These are phyloP conservation scores for Penicillium sp. DNA, from an alignment of 2,329 filamentous ascomycete species.

Conservation along the genomic window DNA sequence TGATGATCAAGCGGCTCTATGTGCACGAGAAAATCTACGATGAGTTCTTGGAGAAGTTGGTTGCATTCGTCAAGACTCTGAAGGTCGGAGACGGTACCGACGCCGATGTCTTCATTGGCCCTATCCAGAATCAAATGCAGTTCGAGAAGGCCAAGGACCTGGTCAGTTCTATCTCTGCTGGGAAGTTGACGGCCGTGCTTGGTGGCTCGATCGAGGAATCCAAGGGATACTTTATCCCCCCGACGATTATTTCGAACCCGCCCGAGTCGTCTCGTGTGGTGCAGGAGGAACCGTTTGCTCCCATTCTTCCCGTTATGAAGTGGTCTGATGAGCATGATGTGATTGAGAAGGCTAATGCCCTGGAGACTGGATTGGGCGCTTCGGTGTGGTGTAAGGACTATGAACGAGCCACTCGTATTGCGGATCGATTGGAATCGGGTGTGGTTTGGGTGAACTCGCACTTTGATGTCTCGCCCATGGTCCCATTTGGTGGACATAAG, in stretches of 20 bases:
- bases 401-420: conserved; percentile 56
- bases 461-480: conserved; percentile 33
- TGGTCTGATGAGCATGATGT: conserved; percentile 66
- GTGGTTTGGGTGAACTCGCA: conserved; percentile 63
- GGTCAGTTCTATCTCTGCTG: conserved; percentile 59
- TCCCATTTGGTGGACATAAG: conserved; percentile 57
- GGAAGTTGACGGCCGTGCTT: conserved; percentile 57
- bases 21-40: conserved; percentile 65
- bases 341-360: conserved; percentile 58
- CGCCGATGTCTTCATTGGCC: conserved; percentile 57
- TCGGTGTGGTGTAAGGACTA: conserved; percentile 63
- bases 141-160: conserved; percentile 63
- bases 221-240: conserved; percentile 61
- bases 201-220: conserved; percentile 52
- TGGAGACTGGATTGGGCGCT: conserved; percentile 58
- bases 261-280: conserved; percentile 60
- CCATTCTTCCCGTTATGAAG: conserved; percentile 65
- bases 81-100: conserved; percentile 47
- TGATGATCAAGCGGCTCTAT: conserved; percentile 63
- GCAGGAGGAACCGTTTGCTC: conserved; percentile 65
- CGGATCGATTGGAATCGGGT: conserved; percentile 59
- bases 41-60: conserved; percentile 54
- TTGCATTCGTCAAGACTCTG: conserved; percentile 50
- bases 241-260: conserved; percentile 63
- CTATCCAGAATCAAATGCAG: conserved; percentile 68